phyloP scores from a whole-genome alignment of 2,329 filamentous ascomycete genomes.

The Xylariales sp. region DNA sequence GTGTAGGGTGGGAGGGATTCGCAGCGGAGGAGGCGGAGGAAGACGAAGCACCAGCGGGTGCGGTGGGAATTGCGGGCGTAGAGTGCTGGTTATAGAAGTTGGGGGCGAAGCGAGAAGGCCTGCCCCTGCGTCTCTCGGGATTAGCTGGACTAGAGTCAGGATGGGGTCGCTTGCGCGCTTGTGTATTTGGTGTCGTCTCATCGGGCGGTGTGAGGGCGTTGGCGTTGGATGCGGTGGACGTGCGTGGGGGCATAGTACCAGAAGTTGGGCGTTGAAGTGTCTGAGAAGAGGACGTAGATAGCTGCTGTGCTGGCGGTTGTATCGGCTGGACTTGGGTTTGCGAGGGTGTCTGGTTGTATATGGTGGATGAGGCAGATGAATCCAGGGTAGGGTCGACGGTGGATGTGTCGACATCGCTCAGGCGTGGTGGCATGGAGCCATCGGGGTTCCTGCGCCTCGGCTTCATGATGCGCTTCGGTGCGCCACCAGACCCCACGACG shows the following conservation, averaged over 20 bases:
- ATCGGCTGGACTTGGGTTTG: conserved; percentile 39
- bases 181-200: conserved; percentile 59
- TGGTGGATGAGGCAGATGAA: conserved; percentile 24
- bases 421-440: conserved; percentile 55
- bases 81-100: conserved; percentile 50
- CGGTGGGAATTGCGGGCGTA: conserved; percentile 26
- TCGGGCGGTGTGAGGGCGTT: conserved; percentile 67
- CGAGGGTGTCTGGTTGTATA: conserved; percentile 41
- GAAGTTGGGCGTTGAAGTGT: conserved; percentile 49
- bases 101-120: conserved; percentile 51
- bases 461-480: conserved; percentile 69
- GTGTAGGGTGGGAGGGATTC: conserved; percentile 35
- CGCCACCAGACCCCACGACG: conserved; percentile 69
- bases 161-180: conserved; percentile 51
- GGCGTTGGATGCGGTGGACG: conserved; percentile 53
- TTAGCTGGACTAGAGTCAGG: conserved; percentile 39
- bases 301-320: conserved; percentile 38
- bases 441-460: conserved; percentile 63
- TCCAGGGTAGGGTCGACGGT: conserved; percentile 50
- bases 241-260: conserved; percentile 54
- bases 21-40: conserved; percentile 12
- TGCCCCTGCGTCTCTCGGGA: conserved; percentile 48
- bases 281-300: conserved; percentile 43
- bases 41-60: conserved; percentile 29
- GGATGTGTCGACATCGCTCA: conserved; percentile 60